These are phyloP conservation scores for Cyclocybe cylindracea DNA, from an alignment of 768 basidiomycete species.

Conservation along the genomic window DNA sequence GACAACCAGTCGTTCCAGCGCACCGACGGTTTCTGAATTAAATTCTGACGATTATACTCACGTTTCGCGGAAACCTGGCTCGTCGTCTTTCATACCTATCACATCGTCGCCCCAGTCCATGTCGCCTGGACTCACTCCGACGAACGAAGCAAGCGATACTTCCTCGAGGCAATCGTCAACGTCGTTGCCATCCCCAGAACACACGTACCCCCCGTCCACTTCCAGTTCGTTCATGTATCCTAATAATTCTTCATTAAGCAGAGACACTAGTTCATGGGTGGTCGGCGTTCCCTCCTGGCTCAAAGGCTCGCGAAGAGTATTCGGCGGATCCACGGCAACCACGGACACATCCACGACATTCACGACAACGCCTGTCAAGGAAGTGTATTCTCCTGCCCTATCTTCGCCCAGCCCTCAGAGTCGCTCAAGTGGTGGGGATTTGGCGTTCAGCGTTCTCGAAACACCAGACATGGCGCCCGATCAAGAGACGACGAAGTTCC, in stretches of 20 bases:
- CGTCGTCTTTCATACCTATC: conserved; percentile 63
- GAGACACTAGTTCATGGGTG: conserved; percentile 56
- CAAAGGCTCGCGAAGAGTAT: conserved; percentile 46
- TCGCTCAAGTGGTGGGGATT: conserved; percentile 48
- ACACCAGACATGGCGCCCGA: conserved; percentile 66
- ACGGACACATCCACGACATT: conserved; percentile 24
- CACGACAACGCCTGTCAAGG: conserved; percentile 46
- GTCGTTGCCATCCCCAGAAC: conserved; percentile 37
- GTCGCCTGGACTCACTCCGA: conserved; percentile 6
- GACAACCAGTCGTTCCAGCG: conserved; percentile 27
- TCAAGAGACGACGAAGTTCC: conserved; percentile 70
- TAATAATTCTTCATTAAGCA: conserved; percentile 49
- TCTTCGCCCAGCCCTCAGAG: conserved; percentile 30
- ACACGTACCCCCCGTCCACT: conserved; percentile 83
- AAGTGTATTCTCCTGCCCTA: conserved; percentile 56
- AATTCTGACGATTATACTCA: conserved; percentile 71
- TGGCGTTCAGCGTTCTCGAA: conserved; percentile 84
- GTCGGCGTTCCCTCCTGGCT: conserved; percentile 77
- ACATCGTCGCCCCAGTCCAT: conserved; percentile 43
- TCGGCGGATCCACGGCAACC: conserved; percentile 26
- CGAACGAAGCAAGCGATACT: conserved; percentile 9
- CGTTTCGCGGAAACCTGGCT: conserved; percentile 52
- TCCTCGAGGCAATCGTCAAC: conserved; percentile 13
- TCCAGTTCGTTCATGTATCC: conserved; percentile 47
- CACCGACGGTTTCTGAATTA: conserved; percentile 27